Conservation (phyloP, 768 basidiomycete genomes). For the Pulveroboletus sp. region DNA sequence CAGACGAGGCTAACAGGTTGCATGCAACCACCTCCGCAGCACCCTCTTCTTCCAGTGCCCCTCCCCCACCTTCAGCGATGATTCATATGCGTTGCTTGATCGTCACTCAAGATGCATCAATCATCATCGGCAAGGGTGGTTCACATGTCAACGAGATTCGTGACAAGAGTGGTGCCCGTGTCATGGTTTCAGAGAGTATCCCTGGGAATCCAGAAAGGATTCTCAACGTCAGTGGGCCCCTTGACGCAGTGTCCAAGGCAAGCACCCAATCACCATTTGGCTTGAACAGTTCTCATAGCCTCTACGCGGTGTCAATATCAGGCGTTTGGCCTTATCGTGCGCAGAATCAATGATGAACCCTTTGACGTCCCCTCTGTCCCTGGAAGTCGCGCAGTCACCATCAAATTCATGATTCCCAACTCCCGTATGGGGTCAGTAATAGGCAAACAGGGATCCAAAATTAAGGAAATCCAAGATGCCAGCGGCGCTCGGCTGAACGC, state of each 20-base stretch:
- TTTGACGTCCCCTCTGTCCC: constrained; percentile 97
- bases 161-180: constrained; percentile 93
- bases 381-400: constrained; percentile 96
- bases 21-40: constrained; percentile 45
- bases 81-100: constrained; percentile 99
- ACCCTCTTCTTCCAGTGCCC: constrained; percentile 44
- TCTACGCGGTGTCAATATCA: constrained; percentile 28
- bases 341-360: constrained; percentile 98
- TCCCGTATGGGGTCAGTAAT: constrained; percentile 99
- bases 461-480: constrained; percentile 99
- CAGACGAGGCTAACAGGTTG: constrained; percentile 35
- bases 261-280: constrained; percentile 17
- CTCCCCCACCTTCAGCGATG: constrained; percentile 64
- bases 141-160: constrained; percentile 98
- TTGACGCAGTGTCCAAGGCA: constrained; percentile 99
- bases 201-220: constrained; percentile 99
- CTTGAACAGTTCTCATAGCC: background rate
- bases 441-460: constrained; percentile 95
- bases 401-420: constrained; percentile 99
- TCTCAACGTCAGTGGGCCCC: constrained; percentile 89
- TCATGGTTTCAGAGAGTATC: constrained; percentile 97
- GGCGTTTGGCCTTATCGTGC: constrained; percentile 98
- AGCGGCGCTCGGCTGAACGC: constrained; percentile 95
- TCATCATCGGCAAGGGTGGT: constrained; percentile 96
- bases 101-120: constrained; percentile 98